Conservation (phyloP, 2,329 filamentous ascomycete genomes). For the Chalara sp. region DNA sequence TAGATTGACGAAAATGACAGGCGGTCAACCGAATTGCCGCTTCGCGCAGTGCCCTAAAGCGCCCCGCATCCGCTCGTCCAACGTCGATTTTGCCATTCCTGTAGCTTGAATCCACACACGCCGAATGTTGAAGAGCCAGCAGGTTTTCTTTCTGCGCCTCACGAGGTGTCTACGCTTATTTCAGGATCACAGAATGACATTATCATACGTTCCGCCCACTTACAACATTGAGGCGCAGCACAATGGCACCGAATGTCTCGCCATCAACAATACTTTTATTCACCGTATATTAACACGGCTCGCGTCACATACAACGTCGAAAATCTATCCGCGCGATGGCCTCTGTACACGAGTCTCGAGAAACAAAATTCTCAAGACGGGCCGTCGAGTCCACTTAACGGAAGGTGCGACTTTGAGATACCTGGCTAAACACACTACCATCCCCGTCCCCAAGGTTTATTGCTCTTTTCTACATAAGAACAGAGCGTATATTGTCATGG, state of each 20-base stretch:
- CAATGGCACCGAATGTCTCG: neutral
- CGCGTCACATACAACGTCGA: constrained; percentile 8
- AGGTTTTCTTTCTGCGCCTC: too few species aligned
- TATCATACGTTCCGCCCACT: too few species aligned
- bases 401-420: constrained; percentile 27
- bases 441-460: constrained; percentile 31
- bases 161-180: too few species aligned
- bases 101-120: too few species aligned
- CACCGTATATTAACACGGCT: constrained; percentile 10
- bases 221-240: too few species aligned
- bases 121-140: too few species aligned
- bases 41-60: too few species aligned
- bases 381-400: constrained; percentile 9
- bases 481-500: constrained; percentile 33
- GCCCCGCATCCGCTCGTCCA: too few species aligned
- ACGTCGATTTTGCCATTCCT: too few species aligned
- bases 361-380: constrained; percentile 13
- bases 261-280: constrained; percentile 12
- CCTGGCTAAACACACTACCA: constrained; percentile 29
- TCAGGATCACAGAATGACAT: too few species aligned
- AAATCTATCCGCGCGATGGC: constrained; percentile 7
- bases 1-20: too few species aligned
- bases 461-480: constrained; percentile 29
- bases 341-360: constrained; percentile 10
- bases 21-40: too few species aligned